Evolutionary conservation across 2,329 filamentous ascomycete species (phyloP).

Genomic region (Macrophomina pseudophaseolina): DNA sequence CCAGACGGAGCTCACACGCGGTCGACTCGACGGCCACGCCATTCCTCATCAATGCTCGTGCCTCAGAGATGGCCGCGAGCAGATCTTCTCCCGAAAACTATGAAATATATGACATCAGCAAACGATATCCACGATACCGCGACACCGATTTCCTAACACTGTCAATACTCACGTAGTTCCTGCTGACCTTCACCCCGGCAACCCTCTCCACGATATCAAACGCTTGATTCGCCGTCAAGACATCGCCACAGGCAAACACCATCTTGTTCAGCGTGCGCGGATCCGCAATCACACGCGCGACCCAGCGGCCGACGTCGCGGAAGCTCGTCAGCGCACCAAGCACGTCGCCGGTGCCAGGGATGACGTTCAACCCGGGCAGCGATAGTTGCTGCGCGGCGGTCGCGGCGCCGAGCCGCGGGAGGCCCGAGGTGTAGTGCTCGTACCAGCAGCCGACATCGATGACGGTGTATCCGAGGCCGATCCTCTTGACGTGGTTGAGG

Average conservation of each 20-base stretch:
- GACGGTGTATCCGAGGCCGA: constrained; percentile 60
- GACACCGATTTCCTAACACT: background rate
- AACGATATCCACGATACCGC: background rate
- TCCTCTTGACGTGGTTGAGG: constrained; percentile 55
- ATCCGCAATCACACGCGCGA: constrained; percentile 58
- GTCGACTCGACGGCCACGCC: background rate
- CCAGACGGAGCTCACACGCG: constrained; percentile 6
- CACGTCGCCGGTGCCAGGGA: constrained; percentile 43
- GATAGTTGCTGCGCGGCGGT: background rate
- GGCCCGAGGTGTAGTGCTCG: constrained; percentile 52
- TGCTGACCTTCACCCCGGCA: constrained; percentile 54
- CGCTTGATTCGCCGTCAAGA: constrained; percentile 54
- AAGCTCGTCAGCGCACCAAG: constrained; percentile 54
- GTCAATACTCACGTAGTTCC: constrained; percentile 43
- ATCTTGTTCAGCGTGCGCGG: constrained; percentile 59
- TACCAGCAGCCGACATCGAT: constrained; percentile 66
- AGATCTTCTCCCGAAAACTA: background rate
- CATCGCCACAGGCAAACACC: constrained; percentile 57
- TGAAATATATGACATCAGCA: background rate
- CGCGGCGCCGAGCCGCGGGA: constrained; percentile 37
- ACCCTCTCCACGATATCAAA: constrained; percentile 53
- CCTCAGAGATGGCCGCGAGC: no score
- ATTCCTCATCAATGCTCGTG: background rate
- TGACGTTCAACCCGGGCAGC: background rate
- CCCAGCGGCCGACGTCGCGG: constrained; percentile 58